Evolutionary conservation across 129 eudicot genomes (phyloP), one percentile per base, ranked within the genome.

Genomic region (Escallonia rubra): DNA sequence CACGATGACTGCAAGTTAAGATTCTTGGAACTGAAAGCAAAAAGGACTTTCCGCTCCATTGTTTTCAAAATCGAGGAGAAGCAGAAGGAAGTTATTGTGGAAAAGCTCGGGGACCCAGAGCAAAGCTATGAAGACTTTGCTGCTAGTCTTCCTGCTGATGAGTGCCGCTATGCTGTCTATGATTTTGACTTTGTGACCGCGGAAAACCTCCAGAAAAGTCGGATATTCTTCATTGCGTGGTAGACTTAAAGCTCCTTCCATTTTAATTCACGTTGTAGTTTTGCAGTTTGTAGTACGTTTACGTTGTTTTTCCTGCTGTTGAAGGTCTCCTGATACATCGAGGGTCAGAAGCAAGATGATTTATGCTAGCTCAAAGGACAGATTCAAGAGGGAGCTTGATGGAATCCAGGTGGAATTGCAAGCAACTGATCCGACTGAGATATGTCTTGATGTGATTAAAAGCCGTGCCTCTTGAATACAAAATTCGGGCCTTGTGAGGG

Each of bases 311-410:
- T 23, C 34, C 34, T 23, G 34, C 34, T 23, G 34, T 57, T 7
- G 50, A 65, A 76, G 92, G 92, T 86, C 88, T 12, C 92, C 88
- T 6, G 92, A 86, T 43, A 82, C 81, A 8, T 70, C 92, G 23
- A 71, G 86, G 70, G 82, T 86, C 61, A 80, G 92, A 74, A 86
- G 71, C 83, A 86, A 85, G 76, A 85, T 81, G 91, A 85, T 85
- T 12, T 82, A 86, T 65, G 91, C 87, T 8, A 82, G 91, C 79
- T 86, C 91, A 49, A 86, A 82, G 79, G 91, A 86, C 60, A 86
- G 91, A 54, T 88, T 88, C 74, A 88, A 88, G 88, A 82, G 96
- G 76, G 96, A 88, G 77, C 85, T 88, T 9, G 96, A 88, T 42
- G 96, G 96, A 13, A 85, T 88, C 58, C 96, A 88, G 81, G 78